Evolutionary conservation across 768 basidiomycete genomes (phyloP).

Genomic region (Ramaria sp.): DNA sequence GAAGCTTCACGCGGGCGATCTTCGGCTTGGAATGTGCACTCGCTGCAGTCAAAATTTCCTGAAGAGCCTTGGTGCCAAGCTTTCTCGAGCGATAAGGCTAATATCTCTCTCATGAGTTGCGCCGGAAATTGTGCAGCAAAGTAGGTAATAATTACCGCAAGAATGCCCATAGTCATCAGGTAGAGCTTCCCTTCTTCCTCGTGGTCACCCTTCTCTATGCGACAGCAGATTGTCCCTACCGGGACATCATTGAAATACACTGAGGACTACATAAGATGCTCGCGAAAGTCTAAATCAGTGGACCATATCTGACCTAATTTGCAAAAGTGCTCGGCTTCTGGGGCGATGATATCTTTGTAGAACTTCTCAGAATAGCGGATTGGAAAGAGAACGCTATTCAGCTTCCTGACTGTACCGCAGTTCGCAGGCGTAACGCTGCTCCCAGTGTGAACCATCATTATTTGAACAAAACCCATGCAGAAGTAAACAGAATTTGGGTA

Average conservation of each 20-base stretch:
- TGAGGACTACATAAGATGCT: slow-evolving; percentile 19
- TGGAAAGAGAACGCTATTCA: slow-evolving; percentile 75
- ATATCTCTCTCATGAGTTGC: background rate
- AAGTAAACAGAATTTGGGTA: background rate
- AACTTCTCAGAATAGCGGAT: slow-evolving; percentile 85
- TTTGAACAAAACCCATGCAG: background rate
- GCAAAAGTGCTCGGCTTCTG: slow-evolving; percentile 79
- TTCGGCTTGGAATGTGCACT: slow-evolving; percentile 44
- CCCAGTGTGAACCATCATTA: background rate
- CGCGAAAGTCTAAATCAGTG: slow-evolving; percentile 2
- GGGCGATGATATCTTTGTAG: slow-evolving; percentile 66
- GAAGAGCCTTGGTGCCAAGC: slow-evolving; percentile 61
- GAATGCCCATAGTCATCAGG: slow-evolving; percentile 86
- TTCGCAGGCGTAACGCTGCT: slow-evolving; percentile 59
- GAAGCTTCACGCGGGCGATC: slow-evolving; percentile 66
- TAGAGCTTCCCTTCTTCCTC: slow-evolving; percentile 51
- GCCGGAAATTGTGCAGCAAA: background rate
- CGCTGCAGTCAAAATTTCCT: slow-evolving; percentile 57
- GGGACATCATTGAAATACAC: slow-evolving; percentile 93
- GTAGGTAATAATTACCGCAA: slow-evolving; percentile 45
- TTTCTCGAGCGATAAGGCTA: slow-evolving; percentile 80
- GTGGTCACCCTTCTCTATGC: slow-evolving; percentile 49
- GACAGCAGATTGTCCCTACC: slow-evolving; percentile 80
- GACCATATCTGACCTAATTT: slow-evolving; percentile 56
- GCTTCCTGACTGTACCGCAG: slow-evolving; percentile 47